Conservation (phyloP, 1,284 basidiomycete species). For the Trametes pubescens region DNA sequence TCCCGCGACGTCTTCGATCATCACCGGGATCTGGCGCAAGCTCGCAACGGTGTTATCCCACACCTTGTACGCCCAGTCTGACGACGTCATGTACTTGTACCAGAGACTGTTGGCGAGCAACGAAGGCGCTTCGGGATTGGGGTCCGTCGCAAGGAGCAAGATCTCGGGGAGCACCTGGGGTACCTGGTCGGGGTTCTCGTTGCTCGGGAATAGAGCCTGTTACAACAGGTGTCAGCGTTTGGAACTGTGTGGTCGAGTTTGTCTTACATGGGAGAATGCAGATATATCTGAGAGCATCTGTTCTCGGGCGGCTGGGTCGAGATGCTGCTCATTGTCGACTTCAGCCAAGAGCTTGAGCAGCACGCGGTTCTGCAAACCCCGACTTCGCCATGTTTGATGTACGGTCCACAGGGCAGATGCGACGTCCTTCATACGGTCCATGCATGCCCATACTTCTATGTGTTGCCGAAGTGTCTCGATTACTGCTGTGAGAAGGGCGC, state of each 20-base stretch:
- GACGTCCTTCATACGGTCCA: constrained; percentile 67
- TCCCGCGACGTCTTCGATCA: constrained; percentile 55
- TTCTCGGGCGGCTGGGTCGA: constrained; percentile 61
- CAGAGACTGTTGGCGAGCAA: constrained; percentile 78
- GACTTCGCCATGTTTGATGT: constrained; percentile 67
- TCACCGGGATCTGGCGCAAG: constrained; percentile 67
- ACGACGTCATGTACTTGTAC: constrained; percentile 77
- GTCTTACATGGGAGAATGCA: constrained; percentile 64
- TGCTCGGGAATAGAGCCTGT: constrained; percentile 55
- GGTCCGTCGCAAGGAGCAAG: constrained; percentile 64
- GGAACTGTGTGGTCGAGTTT: background rate
- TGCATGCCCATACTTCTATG: constrained; percentile 77
- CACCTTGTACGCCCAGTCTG: constrained; percentile 78
- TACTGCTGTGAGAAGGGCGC: constrained; percentile 63
- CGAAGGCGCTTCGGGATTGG: constrained; percentile 64
- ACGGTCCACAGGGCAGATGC: constrained; percentile 66
- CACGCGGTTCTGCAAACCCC: constrained; percentile 68
- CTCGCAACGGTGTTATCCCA: constrained; percentile 82
- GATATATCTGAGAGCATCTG: constrained; percentile 66
- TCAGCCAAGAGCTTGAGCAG: constrained; percentile 68
- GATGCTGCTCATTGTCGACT: constrained; percentile 65
- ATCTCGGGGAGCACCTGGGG: constrained; percentile 74
- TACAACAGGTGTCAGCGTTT: background rate
- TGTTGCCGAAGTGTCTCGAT: constrained; percentile 74
- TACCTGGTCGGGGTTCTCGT: constrained; percentile 56